Evolutionary conservation across 768 basidiomycete genomes (phyloP).

Genomic region (Phylloporus rhodoxanthus): DNA sequence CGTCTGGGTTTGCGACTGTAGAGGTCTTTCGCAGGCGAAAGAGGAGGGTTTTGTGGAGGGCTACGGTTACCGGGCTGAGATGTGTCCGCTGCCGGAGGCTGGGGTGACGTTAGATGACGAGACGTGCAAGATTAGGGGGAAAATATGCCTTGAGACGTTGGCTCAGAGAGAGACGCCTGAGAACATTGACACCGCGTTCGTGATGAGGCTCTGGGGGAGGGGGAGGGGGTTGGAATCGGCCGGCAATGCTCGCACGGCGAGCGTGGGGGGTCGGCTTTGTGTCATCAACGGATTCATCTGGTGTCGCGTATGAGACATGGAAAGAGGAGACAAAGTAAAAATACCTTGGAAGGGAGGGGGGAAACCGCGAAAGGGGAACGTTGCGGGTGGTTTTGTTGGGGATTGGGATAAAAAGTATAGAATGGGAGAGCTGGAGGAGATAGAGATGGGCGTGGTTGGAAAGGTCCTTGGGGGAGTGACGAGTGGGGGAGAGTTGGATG

Average conservation of each 20-base stretch:
- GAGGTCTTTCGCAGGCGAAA: slow-evolving; percentile 21
- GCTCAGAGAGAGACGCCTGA: slow-evolving; percentile 69
- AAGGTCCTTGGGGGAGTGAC: slow-evolving; percentile 49
- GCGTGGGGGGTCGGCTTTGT: slow-evolving; percentile 41
- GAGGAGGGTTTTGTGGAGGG: slow-evolving; percentile 50
- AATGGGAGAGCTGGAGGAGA: slow-evolving; percentile 65
- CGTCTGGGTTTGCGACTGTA: slow-evolving; percentile 41
- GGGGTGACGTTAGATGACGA: not conserved
- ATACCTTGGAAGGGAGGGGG: slow-evolving; percentile 57
- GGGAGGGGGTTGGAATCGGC: slow-evolving; percentile 47
- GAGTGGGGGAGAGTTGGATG: slow-evolving; percentile 49
- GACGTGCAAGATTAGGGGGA: not conserved
- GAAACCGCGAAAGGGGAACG: slow-evolving; percentile 56
- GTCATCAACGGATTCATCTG: slow-evolving; percentile 41
- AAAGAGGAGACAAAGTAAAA: slow-evolving; percentile 5
- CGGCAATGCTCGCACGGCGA: slow-evolving; percentile 57
- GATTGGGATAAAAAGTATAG: slow-evolving; percentile 62
- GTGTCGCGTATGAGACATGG: not conserved
- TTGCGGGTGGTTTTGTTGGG: slow-evolving; percentile 46
- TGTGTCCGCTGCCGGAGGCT: slow-evolving; percentile 14
- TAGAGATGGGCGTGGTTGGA: slow-evolving; percentile 37
- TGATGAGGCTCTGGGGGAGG: slow-evolving; percentile 42
- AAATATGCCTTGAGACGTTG: slow-evolving; percentile 52
- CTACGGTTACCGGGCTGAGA: slow-evolving; percentile 31
- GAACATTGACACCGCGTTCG: slow-evolving; percentile 64